These are phyloP conservation scores for Salmacisia buchloeana DNA, from an alignment of 1,284 basidiomycete genomes.

Conservation along the genomic window DNA sequence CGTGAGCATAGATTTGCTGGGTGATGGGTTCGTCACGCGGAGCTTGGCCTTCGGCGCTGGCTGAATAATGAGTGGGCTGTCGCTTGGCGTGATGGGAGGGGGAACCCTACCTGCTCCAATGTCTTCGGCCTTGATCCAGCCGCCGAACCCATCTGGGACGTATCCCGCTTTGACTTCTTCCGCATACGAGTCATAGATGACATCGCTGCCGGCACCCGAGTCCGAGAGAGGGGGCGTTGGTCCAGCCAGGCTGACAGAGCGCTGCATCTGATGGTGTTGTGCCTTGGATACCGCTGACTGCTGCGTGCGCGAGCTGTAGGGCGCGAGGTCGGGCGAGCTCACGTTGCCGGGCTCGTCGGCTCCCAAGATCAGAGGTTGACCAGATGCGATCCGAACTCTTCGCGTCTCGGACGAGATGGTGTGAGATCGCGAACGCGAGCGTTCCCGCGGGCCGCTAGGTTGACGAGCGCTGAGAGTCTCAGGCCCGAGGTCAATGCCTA, in stretches of 20 bases:
- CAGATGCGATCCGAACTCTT: constrained; percentile 36
- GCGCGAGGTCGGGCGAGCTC: not conserved
- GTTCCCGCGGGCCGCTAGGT: not conserved
- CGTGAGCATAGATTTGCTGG: not conserved
- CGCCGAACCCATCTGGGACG: constrained; percentile 1
- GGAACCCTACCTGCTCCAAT: not conserved
- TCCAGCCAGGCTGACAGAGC: constrained; percentile 4
- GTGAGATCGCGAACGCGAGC: not conserved
- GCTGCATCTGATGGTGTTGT: too few species aligned
- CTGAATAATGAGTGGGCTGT: not conserved
- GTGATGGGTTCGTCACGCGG: not conserved
- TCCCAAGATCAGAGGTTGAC: constrained; percentile 28
- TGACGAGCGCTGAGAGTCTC: not conserved
- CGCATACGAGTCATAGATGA: constrained; percentile 3
- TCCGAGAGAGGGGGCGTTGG: not conserved
- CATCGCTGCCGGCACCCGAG: not conserved
- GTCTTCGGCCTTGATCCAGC: constrained; percentile 1
- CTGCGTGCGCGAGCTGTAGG: too few species aligned
- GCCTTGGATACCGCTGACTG: too few species aligned
- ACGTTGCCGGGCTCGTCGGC: too few species aligned
- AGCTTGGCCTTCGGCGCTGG: not conserved
- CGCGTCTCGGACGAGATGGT: constrained; percentile 11
- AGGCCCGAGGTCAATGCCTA: not conserved
- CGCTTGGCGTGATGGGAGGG: not conserved
- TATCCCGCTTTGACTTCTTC: not conserved